Base-by-base conservation (phyloP, 2,329 filamentous ascomycete species). In the Endoconidiophora laricicola region DNA sequence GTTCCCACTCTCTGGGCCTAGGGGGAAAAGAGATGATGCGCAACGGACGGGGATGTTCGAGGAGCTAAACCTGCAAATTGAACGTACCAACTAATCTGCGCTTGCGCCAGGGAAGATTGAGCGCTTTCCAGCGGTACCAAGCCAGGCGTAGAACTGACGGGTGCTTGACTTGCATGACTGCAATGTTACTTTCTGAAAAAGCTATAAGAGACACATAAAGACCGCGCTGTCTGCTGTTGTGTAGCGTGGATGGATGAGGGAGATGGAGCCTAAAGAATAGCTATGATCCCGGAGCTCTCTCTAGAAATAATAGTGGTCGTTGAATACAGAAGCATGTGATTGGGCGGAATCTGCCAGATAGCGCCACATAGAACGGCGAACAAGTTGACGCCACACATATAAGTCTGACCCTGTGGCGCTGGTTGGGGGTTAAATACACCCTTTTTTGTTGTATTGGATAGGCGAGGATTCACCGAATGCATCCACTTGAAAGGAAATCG, bases 101-200 rank as follows among this genome's bases (percentile, higher is more conserved):
- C 55, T 74, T 78, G 49, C 78, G 73, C 77, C 78, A 81, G 55
- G 78, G 78, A 3, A 81, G 64, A 43, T 70, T 72, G 46, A 81
- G 65, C 23, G 72, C 63, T 60, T 81, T 81, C 78, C 78, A 81
- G 57, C 66, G 69, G 57, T 70, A 71, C 77, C 77, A 81, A 52
- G 65, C 63, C 54, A 64, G 66, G 38, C 33, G 48, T 14, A 55
- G 16, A 7, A 39, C n/a, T 20, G 54, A 55, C 33, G 46, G 38
- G 9, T 49, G 45, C 41, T 55, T 54, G 26, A 48, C 18, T 18
- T 52, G 41, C 48, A 54, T 33, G 26, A 12, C 20, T 26, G 14
- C n/a, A 44, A 24, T 4, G 20, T 41, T 44, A n/a, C 4, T 44
- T 10, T 29, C 10, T 10, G 10, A 29, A 29, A 9, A 29, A 29